Percentiles rank a stretch among this genome's conserved stretches.
phyloP scores from a whole-genome alignment of 352 stramenopile species.

The Pythium insidiosum region DNA sequence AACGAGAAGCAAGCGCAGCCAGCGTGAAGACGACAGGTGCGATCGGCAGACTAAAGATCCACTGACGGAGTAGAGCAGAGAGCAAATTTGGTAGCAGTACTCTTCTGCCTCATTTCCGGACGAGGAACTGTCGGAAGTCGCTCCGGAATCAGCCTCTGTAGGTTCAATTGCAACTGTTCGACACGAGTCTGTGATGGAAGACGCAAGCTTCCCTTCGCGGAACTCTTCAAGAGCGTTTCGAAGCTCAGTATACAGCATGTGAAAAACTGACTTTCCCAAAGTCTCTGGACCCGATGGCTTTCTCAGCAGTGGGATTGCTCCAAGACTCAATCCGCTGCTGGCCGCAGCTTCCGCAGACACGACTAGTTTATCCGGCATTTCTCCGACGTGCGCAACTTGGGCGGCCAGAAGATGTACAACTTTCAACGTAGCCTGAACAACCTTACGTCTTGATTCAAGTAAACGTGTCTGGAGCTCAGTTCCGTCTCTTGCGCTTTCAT shows the following conservation, averaged over 20 bases:
- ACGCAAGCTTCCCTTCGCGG: conserved; percentile 33
- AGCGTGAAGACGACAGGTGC: conserved; percentile 76
- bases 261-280: conserved; percentile 85
- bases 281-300: conserved; percentile 85
- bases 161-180: conserved; percentile 6
- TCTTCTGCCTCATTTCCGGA: conserved; percentile 74
- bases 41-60: conserved; percentile 71
- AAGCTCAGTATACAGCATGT: conserved; percentile 88
- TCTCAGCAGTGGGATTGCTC: conserved; percentile 65
- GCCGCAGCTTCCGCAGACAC: conserved; percentile 42
- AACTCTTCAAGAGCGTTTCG: conserved; percentile 81
- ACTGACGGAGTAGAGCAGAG: conserved; percentile 82
- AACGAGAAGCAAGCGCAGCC: conserved; percentile 73
- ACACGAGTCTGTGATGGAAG: too few species aligned
- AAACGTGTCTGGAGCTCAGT: conserved; percentile 33
- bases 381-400: conserved; percentile 79
- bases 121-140: too few species aligned
- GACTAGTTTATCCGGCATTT: conserved; percentile 49
- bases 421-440: conserved; percentile 82
- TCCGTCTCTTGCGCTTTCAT: too few species aligned
- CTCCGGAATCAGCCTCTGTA: conserved; percentile 22
- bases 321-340: conserved; percentile 32
- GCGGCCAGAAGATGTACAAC: conserved; percentile 82
- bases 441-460: conserved; percentile 52
- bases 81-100: conserved; percentile 88